Percentiles rank a stretch among this genome's conserved stretches.
Evolutionary conservation across 129 eudicot species (phyloP).

Genomic region (Flaveria ramosissima): DNA sequence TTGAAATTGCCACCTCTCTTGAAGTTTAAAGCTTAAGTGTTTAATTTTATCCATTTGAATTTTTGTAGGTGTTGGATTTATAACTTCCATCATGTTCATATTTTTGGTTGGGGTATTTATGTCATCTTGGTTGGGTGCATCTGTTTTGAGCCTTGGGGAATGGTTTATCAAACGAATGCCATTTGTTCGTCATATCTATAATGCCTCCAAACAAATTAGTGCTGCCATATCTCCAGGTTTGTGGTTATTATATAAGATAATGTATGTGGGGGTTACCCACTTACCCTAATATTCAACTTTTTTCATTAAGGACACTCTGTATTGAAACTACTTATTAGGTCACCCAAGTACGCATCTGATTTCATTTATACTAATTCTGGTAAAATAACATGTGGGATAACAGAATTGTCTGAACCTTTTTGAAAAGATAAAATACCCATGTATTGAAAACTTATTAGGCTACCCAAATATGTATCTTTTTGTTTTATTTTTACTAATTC

Average conservation of each 20-base stretch:
- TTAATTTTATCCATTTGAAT: neutral
- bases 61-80: constrained; percentile 65
- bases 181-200: constrained; percentile 79
- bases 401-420: neutral
- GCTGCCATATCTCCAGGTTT: constrained; percentile 87
- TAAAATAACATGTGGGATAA: neutral
- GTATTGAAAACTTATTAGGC: neutral
- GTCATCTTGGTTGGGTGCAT: constrained; percentile 94
- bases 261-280: neutral
- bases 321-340: neutral
- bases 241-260: neutral
- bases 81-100: constrained; percentile 76
- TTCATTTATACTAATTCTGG: neutral
- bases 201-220: constrained; percentile 85
- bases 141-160: constrained; percentile 77
- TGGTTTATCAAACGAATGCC: constrained; percentile 91
- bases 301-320: neutral
- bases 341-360: neutral
- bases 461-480: neutral
- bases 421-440: neutral
- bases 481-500: neutral
- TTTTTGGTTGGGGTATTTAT: constrained; percentile 85
- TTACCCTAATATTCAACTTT: neutral
- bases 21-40: neutral
- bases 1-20: neutral